Evolutionary conservation across 345 rosid species (phyloP), one percentile per base, ranked within the genome.

Genomic region (Boechera retrofracta): DNA sequence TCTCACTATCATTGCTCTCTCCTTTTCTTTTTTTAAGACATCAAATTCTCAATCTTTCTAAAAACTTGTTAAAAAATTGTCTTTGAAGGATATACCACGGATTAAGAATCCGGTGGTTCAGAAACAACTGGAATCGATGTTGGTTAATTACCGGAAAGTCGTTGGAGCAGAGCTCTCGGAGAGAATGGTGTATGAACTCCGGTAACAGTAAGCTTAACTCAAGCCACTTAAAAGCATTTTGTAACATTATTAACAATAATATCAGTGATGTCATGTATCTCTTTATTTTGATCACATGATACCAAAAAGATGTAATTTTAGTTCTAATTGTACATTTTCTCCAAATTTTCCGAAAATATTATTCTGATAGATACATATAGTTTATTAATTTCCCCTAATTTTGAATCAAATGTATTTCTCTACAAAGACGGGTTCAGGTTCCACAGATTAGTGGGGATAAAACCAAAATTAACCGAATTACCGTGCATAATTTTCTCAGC

Each of bases 81-180:
- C 73, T 28, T 61, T 80, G 73, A 69, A 89, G 92, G 90, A 86
- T 77, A 31, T 88, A 32, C 83, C 52, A 73, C 70, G 24, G 72
- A 85, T 80, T 77, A 36, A 85, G 28, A 83, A 68, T 51, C 68
- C 75, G n/a, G 33, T 7, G 0, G 77, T 77, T 61, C 66, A 80
- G 80, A 73, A 71, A 26, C 79, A 80, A 82, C 59, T 92, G 73
- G 94, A 89, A 65, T 24, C 85, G 15, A 89, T 77, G 78, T 69
- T 92, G 85, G 76, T n/a, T 12, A 82, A 70, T 56, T 92, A 89
- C 76, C 63, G 41, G 75, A 87, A 74, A 69, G 86, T 77, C 33
- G 95, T 94, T 0, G 98, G 98, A 33, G 74, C 59, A 57, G 86
- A 89, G 81, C 82, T 92, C 55, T 87, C 95, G 0, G 84, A 87